Evolutionary conservation across 225 moss, liverwort and hornwort species (phyloP).

Genomic region (Polytrichum formosum): DNA sequence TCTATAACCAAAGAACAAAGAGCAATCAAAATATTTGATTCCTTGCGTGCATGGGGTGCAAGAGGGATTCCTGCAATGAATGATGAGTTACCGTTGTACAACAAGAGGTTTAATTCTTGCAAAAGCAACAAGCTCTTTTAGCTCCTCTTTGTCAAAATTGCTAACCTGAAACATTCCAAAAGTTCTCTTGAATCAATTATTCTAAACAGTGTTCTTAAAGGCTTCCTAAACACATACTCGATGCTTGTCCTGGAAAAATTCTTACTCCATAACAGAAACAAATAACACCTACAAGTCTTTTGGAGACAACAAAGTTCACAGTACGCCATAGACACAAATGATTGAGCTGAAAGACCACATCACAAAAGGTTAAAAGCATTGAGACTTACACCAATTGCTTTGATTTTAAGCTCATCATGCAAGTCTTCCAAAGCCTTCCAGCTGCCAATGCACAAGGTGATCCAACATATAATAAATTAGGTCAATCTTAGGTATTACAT

Average conservation of each 20-base stretch:
- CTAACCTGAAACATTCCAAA: constrained; percentile 29
- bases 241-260: too few relatives aligned
- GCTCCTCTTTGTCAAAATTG: constrained; percentile 44
- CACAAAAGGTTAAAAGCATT: neutral
- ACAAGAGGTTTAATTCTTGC: constrained; percentile 44
- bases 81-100: constrained; percentile 33
- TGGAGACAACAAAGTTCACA: too few relatives aligned
- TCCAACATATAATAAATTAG: too few relatives aligned
- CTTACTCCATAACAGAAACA: neutral
- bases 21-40: too few relatives aligned
- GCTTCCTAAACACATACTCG: too few relatives aligned
- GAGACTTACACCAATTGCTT: constrained; percentile 35
- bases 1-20: too few relatives aligned
- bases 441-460: constrained; percentile 19
- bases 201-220: too few relatives aligned
- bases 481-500: too few relatives aligned
- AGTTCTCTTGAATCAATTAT: too few relatives aligned
- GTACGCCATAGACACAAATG: constrained; percentile 1
- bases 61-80: neutral
- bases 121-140: constrained; percentile 28
- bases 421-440: constrained; percentile 48
- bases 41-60: neutral
- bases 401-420: constrained; percentile 36
- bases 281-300: neutral
- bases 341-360: neutral